Percentiles rank a stretch among this genome's conserved stretches.
phyloP scores from a whole-genome alignment of 345 rosid species.

The Salix arbutifolia region DNA sequence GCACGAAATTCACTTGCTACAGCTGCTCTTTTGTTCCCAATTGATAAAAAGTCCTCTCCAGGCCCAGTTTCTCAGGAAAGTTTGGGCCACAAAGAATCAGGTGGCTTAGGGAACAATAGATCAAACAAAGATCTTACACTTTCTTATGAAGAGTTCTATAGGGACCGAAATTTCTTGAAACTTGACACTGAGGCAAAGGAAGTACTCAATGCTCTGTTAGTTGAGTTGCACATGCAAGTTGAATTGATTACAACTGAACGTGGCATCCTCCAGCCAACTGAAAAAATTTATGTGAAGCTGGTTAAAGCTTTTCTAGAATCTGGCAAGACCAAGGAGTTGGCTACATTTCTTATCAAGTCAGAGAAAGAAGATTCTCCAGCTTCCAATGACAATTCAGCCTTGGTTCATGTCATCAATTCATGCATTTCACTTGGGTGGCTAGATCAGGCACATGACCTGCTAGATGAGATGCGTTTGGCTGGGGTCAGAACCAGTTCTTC shows the following conservation, averaged over 20 bases:
- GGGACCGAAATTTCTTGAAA: constrained; percentile 48
- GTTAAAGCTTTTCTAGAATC: constrained; percentile 76
- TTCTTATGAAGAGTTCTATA: constrained; percentile 48
- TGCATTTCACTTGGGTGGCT: constrained; percentile 88
- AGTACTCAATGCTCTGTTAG: constrained; percentile 47
- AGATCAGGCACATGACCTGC: constrained; percentile 88
- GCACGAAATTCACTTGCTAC: constrained; percentile 71
- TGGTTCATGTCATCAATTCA: constrained; percentile 61
- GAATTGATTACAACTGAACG: constrained; percentile 59
- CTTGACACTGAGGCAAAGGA: constrained; percentile 63
- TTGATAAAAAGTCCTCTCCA: constrained; percentile 19
- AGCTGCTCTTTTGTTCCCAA: constrained; percentile 35
- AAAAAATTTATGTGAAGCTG: constrained; percentile 58
- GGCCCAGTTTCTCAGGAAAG: constrained; percentile 23
- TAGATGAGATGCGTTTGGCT: constrained; percentile 80
- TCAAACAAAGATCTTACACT: constrained; percentile 24
- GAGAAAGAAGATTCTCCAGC: constrained; percentile 66
- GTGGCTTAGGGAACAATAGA: constrained; percentile 4
- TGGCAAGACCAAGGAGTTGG: constrained; percentile 67
- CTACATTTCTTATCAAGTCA: constrained; percentile 62
- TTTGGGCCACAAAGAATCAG: constrained; percentile 19
- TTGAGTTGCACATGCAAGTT: constrained; percentile 51
- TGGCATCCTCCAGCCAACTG: constrained; percentile 85
- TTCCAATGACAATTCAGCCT: constrained; percentile 62
- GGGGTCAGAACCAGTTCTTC: constrained; percentile 68